Evolutionary conservation across 352 stramenopile species (phyloP).

Genomic region (Globisporangium spinosum): DNA sequence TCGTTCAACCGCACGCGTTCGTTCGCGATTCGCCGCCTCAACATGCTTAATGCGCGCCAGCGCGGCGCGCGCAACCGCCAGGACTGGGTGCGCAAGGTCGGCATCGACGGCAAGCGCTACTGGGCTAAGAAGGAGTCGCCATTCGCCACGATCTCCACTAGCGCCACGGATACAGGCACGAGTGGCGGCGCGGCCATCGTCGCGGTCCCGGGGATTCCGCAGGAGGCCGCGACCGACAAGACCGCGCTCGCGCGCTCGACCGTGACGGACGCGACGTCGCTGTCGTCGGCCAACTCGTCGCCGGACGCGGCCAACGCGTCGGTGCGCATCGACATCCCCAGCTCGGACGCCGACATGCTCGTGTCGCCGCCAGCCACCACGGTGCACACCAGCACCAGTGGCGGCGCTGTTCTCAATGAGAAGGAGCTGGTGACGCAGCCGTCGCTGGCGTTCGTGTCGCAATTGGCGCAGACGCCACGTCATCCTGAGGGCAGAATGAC

Average conservation of each 20-base stretch:
- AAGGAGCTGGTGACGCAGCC: constrained; percentile 78
- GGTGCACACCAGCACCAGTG: constrained; percentile 1
- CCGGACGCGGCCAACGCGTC: constrained; percentile 4
- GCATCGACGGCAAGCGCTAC: constrained; percentile 76
- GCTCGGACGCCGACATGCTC: constrained; percentile 37
- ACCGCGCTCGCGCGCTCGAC: constrained; percentile 14
- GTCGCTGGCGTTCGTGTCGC: constrained; percentile 84
- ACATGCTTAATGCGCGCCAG: constrained; percentile 84
- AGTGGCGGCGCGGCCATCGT: constrained; percentile 6
- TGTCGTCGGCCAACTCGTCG: constrained; percentile 16
- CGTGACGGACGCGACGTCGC: constrained; percentile 15
- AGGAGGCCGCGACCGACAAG: constrained; percentile 9
- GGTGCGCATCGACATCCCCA: constrained; percentile 41
- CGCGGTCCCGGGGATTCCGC: constrained; percentile 1
- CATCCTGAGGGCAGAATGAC: constrained; percentile 84
- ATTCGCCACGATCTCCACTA: constrained; percentile 22
- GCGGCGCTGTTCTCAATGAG: constrained; percentile 12
- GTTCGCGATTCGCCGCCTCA: constrained; percentile 83
- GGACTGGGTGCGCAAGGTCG: constrained; percentile 84
- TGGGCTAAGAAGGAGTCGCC: constrained; percentile 73
- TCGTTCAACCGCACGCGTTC: constrained; percentile 85
- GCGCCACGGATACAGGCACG: neutral
- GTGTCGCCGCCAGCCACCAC: constrained; percentile 27
- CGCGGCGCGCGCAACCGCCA: constrained; percentile 75
- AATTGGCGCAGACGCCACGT: constrained; percentile 74